Evolutionary conservation across 2,329 filamentous ascomycete species (phyloP), one percentile per base, ranked within the genome.

Genomic region (Colletotrichum eremochloae): DNA sequence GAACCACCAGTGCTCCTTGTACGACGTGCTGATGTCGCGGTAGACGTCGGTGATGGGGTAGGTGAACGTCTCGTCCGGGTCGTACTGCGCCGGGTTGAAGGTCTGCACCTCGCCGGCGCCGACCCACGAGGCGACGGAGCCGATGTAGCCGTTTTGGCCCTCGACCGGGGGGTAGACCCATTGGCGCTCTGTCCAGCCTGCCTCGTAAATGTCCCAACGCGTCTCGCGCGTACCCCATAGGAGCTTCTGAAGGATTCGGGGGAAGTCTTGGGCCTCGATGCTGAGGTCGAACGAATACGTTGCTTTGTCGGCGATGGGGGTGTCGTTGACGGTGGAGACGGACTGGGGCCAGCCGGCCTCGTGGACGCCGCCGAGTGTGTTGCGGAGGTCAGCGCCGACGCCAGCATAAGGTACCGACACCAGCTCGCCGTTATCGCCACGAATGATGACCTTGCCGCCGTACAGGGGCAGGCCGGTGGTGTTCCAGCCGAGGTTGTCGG

Each of bases 391-490:
- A n/a, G 69, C 72, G 33, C 69, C 72, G 15, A 74, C 69, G 36
- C 76, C 79, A 40, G 76, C 71, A 60, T 86, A 86, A 5, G 84
- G 83, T 42, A 86, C 80, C 20, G 80, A 81, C 7, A 86, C 77
- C 18, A 78, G 75, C 71, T 86, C 85, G 20, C 81, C 82, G 56
- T 83, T 82, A 64, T 79, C 78, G 36, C 81, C 82, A 12, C 78
- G 78, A 48, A 82, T 74, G 20, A 80, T 69, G 52, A 82, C 76
- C 71, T 80, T 81, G 42, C 81, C 81, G 52, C 79, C 79, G 65
- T 82, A 82, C 36, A 81, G 74, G 5, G 80, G 81, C 61, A 82
- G 68, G 40, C 68, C 68, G n/a, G 74, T 56, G 33, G 72, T 36
- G 68, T 75, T 74, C 63, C 63, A 66, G 33, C 63, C 63, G 7